A percentile compares a stretch with the other conserved stretches of the same genome.
phyloP scores from a whole-genome alignment of 441 rosid genomes.

The Euphorbia schlechtendalii region DNA sequence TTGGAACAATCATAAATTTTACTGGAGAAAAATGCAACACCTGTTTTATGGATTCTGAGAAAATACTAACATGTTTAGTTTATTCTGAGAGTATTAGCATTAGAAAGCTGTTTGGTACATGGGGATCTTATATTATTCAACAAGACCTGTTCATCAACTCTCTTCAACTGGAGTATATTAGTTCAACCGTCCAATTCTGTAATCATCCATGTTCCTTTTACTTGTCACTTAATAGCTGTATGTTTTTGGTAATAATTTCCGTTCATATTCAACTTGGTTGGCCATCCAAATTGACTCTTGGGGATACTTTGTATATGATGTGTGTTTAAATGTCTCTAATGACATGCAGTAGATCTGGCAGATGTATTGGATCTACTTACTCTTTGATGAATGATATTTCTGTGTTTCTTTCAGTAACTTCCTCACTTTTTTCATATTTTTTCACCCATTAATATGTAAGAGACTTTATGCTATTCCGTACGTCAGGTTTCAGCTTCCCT shows the following conservation, averaged over 20 bases:
- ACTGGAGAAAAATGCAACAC: too few relatives aligned
- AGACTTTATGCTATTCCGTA: constrained; percentile 2
- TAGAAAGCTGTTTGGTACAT: background rate
- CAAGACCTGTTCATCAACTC: background rate
- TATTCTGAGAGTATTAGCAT: too few relatives aligned
- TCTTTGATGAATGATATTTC: background rate
- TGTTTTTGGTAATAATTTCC: background rate
- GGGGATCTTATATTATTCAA: background rate
- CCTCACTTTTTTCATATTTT: background rate
- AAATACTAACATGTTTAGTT: too few relatives aligned
- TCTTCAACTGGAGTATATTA: background rate
- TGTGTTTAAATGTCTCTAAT: background rate
- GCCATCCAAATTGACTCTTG: background rate
- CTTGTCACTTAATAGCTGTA: background rate
- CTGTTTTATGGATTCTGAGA: too few relatives aligned
- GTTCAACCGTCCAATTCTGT: too few relatives aligned
- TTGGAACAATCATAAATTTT: too few relatives aligned
- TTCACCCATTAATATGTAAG: background rate
- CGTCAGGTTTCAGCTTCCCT: constrained; percentile 80
- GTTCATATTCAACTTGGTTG: background rate
- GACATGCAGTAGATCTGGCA: background rate
- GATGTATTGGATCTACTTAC: background rate
- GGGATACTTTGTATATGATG: constrained; percentile 3
- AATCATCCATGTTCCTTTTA: background rate
- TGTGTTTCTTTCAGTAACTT: background rate